A percentile compares a stretch with the other conserved stretches of the same genome.
phyloP scores from a whole-genome alignment of 371 early-diverging fungal species.

The Mucor irregularis region DNA sequence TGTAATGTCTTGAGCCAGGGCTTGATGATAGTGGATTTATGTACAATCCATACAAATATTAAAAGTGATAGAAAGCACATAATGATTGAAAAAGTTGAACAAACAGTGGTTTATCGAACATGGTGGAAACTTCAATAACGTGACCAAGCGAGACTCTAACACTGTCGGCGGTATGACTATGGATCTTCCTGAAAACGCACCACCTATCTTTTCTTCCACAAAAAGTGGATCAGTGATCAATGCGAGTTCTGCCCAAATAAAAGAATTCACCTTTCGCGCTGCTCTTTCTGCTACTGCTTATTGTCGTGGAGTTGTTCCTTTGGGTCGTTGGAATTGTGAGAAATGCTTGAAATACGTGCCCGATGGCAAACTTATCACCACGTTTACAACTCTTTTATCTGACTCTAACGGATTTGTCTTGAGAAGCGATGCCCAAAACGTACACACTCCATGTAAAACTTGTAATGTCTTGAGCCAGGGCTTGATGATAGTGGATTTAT shows the following conservation, averaged over 20 bases:
- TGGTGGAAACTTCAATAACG: neutral
- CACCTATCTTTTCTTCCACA: neutral
- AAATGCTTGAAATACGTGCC: conserved; percentile 18
- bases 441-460: too few relatives aligned
- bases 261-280: conserved; percentile 4
- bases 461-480: too few relatives aligned
- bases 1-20: too few relatives aligned
- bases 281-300: conserved; percentile 23
- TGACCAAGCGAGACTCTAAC: neutral
- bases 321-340: conserved; percentile 17
- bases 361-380: conserved; percentile 20
- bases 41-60: too few relatives aligned
- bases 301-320: conserved; percentile 16
- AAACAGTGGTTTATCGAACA: conserved; percentile 6
- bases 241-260: conserved; percentile 6
- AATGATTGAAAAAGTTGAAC: too few relatives aligned
- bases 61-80: too few relatives aligned
- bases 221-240: neutral
- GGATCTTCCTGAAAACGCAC: conserved; percentile 9
- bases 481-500: too few relatives aligned
- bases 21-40: too few relatives aligned
- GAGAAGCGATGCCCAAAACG: conserved; percentile 15
- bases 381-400: conserved; percentile 13
- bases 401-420: conserved; percentile 26
- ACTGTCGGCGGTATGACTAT: conserved; percentile 11